Base-by-base conservation (phyloP, 2,329 filamentous ascomycete genomes). In the Fusarium veterinarium region DNA sequence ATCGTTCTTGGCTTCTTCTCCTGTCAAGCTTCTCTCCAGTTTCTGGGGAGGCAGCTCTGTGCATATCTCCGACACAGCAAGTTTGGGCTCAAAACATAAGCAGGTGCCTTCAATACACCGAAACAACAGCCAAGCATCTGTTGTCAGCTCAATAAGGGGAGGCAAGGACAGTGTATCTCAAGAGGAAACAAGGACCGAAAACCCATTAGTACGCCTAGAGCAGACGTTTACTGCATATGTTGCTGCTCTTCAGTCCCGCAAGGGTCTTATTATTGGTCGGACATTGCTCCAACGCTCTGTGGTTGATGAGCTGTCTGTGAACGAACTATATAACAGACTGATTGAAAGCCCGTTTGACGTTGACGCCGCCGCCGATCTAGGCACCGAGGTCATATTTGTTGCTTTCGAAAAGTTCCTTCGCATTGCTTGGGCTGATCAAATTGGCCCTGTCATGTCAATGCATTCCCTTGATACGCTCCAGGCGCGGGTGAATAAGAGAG, bases 371-470 rank as follows among this genome's bases (percentile, higher is more conserved):
- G 88, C 91, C 0, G 94, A 97, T 66, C 87, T 93, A 13, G 89
- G 91, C 6, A 90, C 95, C 13, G 95, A 98, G 77, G 91, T 95
- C 25, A 88, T 98, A 9, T 97, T 98, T 78, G 92, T 93, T 31
- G 93, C 95, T 0, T 98, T 98, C 79, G 95, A 98, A 80, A 98
- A 97, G 69, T 98, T 98, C 75, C 84, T 98, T 67, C 91, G 91
- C 65, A 91, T 95, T 71, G 95, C 93, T 17, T 98, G 95, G 95
- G 91, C 89, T 66, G 93, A 95, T 73, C 92, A 94, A 75, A 95
- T 98, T 86, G 95, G 95, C 0, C 90, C 93, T 6, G 90, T 98
- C 61, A 90, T 98, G 80, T 90, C 93, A 3, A 86, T 90, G 58
- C 86, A 92, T 51, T 88, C 90, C 9, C 86, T 98, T 41, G 89